Base-by-base conservation (phyloP, 345 rosid genomes). In the Corchorus olitorius region DNA sequence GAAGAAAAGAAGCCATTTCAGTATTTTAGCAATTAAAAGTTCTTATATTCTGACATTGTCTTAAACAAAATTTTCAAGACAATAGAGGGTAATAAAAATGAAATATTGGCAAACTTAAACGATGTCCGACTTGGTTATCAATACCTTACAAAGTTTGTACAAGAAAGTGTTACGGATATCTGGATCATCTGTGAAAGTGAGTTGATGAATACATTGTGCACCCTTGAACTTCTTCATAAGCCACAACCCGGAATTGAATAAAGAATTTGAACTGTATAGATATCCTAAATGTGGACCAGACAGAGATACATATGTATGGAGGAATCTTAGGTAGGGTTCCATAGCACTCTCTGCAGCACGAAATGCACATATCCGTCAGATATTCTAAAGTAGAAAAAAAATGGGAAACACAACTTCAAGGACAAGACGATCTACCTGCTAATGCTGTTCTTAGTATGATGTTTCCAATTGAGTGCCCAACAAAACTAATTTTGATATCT, bases 241-340 rank as follows among this genome's bases (percentile, higher is more conserved):
- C 97, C 98, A 96, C 81, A 93, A 77, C 55, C 98, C 97, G 9
- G 99, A 96, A 74, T 96, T 96, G 76, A 96, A 96, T 82, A 96
- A 81, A 7, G 97, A 93, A 86, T 93, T 93, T 67, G 97, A 85
- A 83, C 98, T 92, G 85, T 96, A 93, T 70, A 96, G 86, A 87
- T 92, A 96, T 64, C 99, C 98, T 85, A 96, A 86, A 77, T 92
- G 99, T 17, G 97, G 97, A 83, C 97, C 98, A 39, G 98, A 96
- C 73, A 96, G 64, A 19, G 99, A 96, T 69, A 96, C 65, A 59
- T 93, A 96, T 16, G 97, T 90, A 60, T 88, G 76, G 41, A 96
- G 90, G 81, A 69, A 84, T 80, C 84, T 87, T 53, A 88, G 78
- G 78, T 88, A 96, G 34, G 99, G 98, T 76, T 93, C 95, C 99